Conservation (phyloP, 495 filamentous ascomycete genomes). For the Parachaetomium inaequale region DNA sequence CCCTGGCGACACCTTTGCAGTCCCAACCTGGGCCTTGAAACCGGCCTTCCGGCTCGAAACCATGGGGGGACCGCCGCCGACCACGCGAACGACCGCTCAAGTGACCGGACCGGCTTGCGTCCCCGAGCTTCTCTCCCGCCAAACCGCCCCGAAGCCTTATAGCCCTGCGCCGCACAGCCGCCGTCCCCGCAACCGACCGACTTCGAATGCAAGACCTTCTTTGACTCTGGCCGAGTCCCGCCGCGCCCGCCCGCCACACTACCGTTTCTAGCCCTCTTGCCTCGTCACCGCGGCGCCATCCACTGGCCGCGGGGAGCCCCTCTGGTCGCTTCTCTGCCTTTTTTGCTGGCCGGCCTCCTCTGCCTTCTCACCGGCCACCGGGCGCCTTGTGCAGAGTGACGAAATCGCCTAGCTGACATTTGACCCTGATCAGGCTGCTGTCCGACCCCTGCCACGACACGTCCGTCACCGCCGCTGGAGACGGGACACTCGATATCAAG, state of each 20-base stretch:
- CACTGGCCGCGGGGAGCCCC: neutral
- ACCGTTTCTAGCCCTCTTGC: neutral
- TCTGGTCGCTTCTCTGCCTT: slow-evolving; percentile 7
- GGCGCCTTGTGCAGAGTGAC: slow-evolving; percentile 26
- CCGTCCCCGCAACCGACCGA: slow-evolving; percentile 18
- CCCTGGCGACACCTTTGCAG: slow-evolving; percentile 18
- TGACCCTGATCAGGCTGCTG: slow-evolving; percentile 32
- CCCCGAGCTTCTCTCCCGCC: slow-evolving; percentile 8
- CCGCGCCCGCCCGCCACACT: neutral
- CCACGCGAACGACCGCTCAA: slow-evolving; percentile 11
- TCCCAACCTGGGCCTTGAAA: slow-evolving; percentile 25
- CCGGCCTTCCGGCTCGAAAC: slow-evolving; percentile 25
- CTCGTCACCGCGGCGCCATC: slow-evolving; percentile 2
- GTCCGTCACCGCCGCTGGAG: slow-evolving; percentile 13
- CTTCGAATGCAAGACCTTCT: slow-evolving; percentile 7
- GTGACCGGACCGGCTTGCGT: neutral
- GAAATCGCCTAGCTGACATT: slow-evolving; percentile 30
- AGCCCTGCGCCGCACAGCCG: slow-evolving; percentile 27
- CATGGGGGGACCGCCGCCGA: slow-evolving; percentile 15
- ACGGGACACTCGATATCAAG: slow-evolving; percentile 1
- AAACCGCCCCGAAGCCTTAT: slow-evolving; percentile 22
- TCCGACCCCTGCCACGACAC: slow-evolving; percentile 28
- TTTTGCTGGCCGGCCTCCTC: slow-evolving; percentile 1
- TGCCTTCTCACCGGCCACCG: slow-evolving; percentile 15
- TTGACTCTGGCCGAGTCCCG: slow-evolving; percentile 16